Conservation (phyloP, 1,139 yeast genomes). For the Candida dubliniensis region DNA sequence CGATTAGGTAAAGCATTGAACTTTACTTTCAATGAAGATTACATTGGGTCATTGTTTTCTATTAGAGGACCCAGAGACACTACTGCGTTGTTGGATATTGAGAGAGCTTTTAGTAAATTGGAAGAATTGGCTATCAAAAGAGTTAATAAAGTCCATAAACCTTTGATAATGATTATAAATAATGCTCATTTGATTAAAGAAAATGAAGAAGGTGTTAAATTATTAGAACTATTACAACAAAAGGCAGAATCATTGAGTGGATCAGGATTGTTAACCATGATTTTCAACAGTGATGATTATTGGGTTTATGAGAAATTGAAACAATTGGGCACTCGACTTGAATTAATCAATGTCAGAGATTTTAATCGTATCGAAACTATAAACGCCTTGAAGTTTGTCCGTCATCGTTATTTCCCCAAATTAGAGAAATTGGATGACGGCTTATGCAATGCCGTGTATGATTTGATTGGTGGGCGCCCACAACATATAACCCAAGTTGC, state of each 20-base stretch:
- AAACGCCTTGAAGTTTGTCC: slow-evolving; percentile 53
- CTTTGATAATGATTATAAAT: slow-evolving; percentile 69
- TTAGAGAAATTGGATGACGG: slow-evolving; percentile 29
- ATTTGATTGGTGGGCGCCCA: slow-evolving; percentile 80
- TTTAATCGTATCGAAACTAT: slow-evolving; percentile 57
- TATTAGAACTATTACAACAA: slow-evolving; percentile 78
- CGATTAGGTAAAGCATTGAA: slow-evolving; percentile 75
- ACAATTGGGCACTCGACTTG: slow-evolving; percentile 71
- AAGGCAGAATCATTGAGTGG: slow-evolving; percentile 81
- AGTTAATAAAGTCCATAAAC: slow-evolving; percentile 41
- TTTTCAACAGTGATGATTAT: slow-evolving; percentile 82
- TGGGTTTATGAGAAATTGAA: slow-evolving; percentile 83
- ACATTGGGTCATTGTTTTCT: slow-evolving; percentile 79
- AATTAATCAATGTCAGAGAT: slow-evolving; percentile 70
- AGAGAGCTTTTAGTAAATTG: slow-evolving; percentile 73
- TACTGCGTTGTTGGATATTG: slow-evolving; percentile 78
- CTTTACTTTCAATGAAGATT: slow-evolving; percentile 76
- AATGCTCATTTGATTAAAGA: slow-evolving; percentile 74
- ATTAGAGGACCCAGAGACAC: slow-evolving; percentile 85
- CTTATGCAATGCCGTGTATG: slow-evolving; percentile 57
- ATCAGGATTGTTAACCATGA: slow-evolving; percentile 70
- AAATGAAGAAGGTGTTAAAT: slow-evolving; percentile 66
- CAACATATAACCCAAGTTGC: slow-evolving; percentile 80
- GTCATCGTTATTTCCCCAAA: slow-evolving; percentile 46
- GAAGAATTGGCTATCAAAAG: slow-evolving; percentile 69